Conservation (phyloP, 192 early-diverging fungal species). For the Thamnidium elegans region DNA sequence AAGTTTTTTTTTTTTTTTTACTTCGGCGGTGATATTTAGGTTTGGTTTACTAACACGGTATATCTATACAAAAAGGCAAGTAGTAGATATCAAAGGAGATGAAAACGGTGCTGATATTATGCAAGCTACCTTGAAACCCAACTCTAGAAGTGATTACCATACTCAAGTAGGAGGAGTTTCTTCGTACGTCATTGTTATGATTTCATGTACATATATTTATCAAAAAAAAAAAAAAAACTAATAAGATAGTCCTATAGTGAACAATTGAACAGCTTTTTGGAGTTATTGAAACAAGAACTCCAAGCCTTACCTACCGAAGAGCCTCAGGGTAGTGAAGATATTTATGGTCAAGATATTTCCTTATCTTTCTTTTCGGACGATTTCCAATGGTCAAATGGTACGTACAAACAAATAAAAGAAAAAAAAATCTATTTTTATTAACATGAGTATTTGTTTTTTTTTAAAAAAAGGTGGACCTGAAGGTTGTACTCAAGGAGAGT, state of each 20-base stretch:
- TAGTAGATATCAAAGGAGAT: conserved; percentile 36
- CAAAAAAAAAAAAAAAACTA: background rate
- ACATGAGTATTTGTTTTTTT: background rate
- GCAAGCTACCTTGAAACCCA: conserved; percentile 25
- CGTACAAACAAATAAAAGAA: background rate
- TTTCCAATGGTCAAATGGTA: conserved; percentile 41
- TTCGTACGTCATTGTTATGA: conserved; percentile 18
- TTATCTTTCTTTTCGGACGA: conserved; percentile 30
- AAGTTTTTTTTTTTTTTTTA: conserved; percentile 16
- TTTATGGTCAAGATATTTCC: conserved; percentile 35
- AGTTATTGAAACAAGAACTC: conserved; percentile 11
- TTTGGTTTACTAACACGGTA: background rate
- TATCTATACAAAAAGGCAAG: conserved; percentile 24
- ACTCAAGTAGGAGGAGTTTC: conserved; percentile 14
- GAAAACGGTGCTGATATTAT: conserved; percentile 24
- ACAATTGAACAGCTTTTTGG: conserved; percentile 15
- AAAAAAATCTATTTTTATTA: background rate
- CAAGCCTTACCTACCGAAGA: conserved; percentile 24
- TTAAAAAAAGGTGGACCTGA: conserved; percentile 32
- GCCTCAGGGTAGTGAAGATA: conserved; percentile 36
- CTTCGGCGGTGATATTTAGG: background rate
- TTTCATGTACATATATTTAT: no score
- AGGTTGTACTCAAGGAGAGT: conserved; percentile 22
- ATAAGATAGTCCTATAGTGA: conserved; percentile 2
- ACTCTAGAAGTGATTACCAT: conserved; percentile 21